Base-by-base conservation (phyloP, 495 filamentous ascomycete species). In the Aspergillus carlsbadensis region DNA sequence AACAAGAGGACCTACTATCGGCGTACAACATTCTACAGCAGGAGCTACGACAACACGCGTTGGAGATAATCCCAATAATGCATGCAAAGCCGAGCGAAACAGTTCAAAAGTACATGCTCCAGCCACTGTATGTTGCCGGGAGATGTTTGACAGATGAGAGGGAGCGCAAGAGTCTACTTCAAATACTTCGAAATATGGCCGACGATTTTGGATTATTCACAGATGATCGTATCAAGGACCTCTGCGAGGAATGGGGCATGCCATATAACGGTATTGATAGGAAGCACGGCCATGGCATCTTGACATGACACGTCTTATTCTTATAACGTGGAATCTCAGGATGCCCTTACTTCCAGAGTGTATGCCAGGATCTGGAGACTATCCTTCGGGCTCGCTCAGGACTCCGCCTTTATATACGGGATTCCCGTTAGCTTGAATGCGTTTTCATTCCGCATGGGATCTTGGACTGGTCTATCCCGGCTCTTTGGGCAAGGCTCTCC, bases 71-170 rank as follows among this genome's bases (percentile, higher is more conserved):
- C 33, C 60, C 65, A 0, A 80, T 80, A 24, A 73, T 72, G 11
- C 65, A 74, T 7, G 72, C 67, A n/a, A 61, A 72, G 49, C 66
- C 70, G 11, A 72, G 77, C 40, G 66, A 65, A 14, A 62, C 61
- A 17, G 71, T 77, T 10, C 66, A 73, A 17, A 76, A 80, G 20
- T 73, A 80, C 47, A 67, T 71, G 54, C 67, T 80, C 0, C 79
- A 82, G 52, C 76, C 78, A 10, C 65, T 82, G 0, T 82, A 73
- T 64, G 72, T 78, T 24, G 75, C 78, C 13, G 79, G 76, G 0
- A 73, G 78, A 36, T 78, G 73, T 58, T 54, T 80, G 20, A 62
- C 34, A 1, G 66, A 69, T 21, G 55, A 59, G 3, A 60, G 59
- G 7, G 76, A 77, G 50, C 63, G 75, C 3, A 60, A 64, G 13